Evolutionary conservation across 1,284 basidiomycete species (phyloP), one percentile per base, ranked within the genome.

Genomic region (Wallemia ichthyophaga): DNA sequence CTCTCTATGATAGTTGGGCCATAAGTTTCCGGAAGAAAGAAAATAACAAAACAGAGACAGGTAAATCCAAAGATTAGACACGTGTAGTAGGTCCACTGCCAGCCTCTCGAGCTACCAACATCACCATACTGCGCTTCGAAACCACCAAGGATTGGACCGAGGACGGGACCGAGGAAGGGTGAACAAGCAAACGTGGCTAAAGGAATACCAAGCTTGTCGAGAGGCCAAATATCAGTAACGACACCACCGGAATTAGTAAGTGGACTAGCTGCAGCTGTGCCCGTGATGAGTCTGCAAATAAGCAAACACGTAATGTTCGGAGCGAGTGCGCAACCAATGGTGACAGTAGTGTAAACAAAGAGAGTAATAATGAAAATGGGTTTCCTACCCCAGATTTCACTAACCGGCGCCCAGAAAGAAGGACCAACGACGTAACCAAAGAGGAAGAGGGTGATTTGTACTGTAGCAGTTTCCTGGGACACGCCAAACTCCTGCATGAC

Each of bases 1-100:
- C 62, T 53, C 27, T 70, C 67, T 15, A 74, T 66, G 1, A 74
- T 65, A 1, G 69, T 64, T 0, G 72, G 72, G 0, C 70, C 69
- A 63, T 74, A 73, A 1, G 73, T 73, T 64, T 74, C 73, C 7
- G 71, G 66, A 26, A 65, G 64, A 61, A 70, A 55, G 61, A 68
- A 61, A n/a, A 65, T 65, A 56, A 64, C 61, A 56, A 61, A 58
- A n/a, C 37, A 58, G 57, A 33, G 48, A 57, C 59, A 68, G 65
- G 61, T 66, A 64, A 59, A 67, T 60, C 65, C 62, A 61, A 71
- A 64, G 59, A 69, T 70, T 61, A 69, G 68, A 28, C 70, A 64
- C 19, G 71, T 64, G 70, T 69, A 72, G 64, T 74, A 71, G 61
- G 73, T 69, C 70, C 72, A 73, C 9, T 71, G 64, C 72, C 71